Evolutionary conservation across 768 basidiomycete genomes (phyloP), one percentile per base, ranked within the genome.

Genomic region (Scleroderma citrinum): DNA sequence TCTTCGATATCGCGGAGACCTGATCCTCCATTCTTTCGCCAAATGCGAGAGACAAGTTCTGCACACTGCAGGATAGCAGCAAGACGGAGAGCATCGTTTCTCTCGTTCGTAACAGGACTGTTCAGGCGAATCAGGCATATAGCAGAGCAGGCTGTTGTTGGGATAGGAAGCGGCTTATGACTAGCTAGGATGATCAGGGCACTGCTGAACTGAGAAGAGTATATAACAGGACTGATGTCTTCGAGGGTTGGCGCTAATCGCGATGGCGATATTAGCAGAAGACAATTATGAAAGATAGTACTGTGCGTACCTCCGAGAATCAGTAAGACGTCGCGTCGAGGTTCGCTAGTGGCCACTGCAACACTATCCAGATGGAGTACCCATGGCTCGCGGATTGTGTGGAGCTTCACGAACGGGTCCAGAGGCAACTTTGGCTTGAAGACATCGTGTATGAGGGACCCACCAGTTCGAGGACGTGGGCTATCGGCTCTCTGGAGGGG

Each of bases 401-500:
- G 56, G 43, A 38, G 50, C 26, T 55, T 50, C 20, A 58, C 56
- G 54, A 70, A 70, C 16, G 70, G 70, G 54, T 70, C 68, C 44
- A 57, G 46, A 11, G 69, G 70, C 37, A 68, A 59, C 21, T 59
- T 61, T 11, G 70, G 63, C 23, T 57, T 60, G 62, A 70, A 69
- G 40, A 54, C 53, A 44, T 63, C 60, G 11, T 60, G 48, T 34
- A 52, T 38, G 51, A 52, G 51, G 11, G 50, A 35, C 8, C 37
- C 30, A 24, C 32, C 29, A 20, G 26, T 10, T 19, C 37, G 83
- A 82, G 83, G 38, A 82, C 85, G 76, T 87, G 86, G 86, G 83
- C 83, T 6, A 76, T 87, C 39, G 83, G 85, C 59, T 82, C 86
- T 44, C 87, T 92, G 51, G 89, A 92, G 62, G 24, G 37, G 20